A percentile compares a stretch with the other conserved stretches of the same genome.
These are phyloP conservation scores for Tylopilus subfusipes DNA, from an alignment of 768 basidiomycete genomes.

Conservation along the genomic window DNA sequence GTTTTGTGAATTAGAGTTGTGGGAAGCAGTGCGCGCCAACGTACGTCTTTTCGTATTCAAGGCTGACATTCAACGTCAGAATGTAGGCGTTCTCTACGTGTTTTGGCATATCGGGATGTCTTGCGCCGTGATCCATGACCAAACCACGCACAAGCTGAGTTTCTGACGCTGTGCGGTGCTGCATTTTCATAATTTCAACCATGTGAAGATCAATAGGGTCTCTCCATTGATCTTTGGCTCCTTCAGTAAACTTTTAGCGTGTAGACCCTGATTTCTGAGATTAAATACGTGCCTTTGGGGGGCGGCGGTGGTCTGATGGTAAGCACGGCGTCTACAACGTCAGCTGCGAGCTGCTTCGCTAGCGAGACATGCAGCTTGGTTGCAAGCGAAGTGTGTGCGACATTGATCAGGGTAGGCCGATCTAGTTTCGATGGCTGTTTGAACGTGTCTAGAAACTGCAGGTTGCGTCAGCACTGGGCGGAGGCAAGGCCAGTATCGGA, in stretches of 20 bases:
- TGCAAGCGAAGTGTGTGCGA: constrained; percentile 91
- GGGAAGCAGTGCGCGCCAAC: constrained; percentile 33
- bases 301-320: constrained; percentile 75
- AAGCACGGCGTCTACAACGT: constrained; percentile 93
- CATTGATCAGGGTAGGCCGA: constrained; percentile 87
- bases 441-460: constrained; percentile 89
- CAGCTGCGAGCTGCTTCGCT: constrained; percentile 83
- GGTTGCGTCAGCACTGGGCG: constrained; percentile 20
- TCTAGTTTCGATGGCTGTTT: constrained; percentile 76
- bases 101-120: constrained; percentile 99
- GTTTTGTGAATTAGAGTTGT: constrained; percentile 18
- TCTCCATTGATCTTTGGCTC: constrained; percentile 62
- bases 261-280: constrained; percentile 25
- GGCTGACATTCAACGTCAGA: constrained; percentile 91
- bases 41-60: constrained; percentile 99
- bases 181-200: constrained; percentile 99
- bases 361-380: constrained; percentile 85
- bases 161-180: constrained; percentile 96
- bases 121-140: constrained; percentile 94
- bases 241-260: constrained; percentile 36
- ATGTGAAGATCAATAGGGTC: constrained; percentile 98
- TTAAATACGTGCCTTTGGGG: constrained; percentile 46
- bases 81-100: constrained; percentile 95
- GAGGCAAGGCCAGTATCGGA: constrained; percentile 15
- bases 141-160: constrained; percentile 94